Percentiles rank a stretch among this genome's conserved stretches.
Conservation (phyloP, 2,329 filamentous ascomycete species). For the Aspergillus hiratsukae region DNA sequence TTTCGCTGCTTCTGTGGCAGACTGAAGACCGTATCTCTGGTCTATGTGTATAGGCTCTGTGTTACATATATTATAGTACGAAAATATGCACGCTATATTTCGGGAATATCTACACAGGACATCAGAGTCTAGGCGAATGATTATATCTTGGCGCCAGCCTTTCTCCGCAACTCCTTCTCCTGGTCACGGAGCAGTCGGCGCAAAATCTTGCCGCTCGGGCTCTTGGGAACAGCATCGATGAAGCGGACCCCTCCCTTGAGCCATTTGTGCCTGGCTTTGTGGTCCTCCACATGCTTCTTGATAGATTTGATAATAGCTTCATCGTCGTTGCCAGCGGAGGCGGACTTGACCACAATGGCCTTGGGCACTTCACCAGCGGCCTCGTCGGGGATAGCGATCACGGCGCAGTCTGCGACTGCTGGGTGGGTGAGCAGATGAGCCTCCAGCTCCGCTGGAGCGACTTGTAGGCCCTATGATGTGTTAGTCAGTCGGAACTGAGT, state of each 20-base stretch:
- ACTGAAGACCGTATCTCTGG: not conserved
- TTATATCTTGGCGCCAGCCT: slow-evolving; percentile 63
- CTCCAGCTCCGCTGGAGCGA: slow-evolving; percentile 78
- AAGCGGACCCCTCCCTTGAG: slow-evolving; percentile 57
- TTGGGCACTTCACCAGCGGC: slow-evolving; percentile 60
- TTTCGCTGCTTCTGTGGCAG: not conserved
- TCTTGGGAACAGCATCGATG: slow-evolving; percentile 56
- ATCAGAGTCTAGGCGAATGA: not conserved
- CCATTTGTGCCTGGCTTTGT: slow-evolving; percentile 61
- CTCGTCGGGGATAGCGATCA: slow-evolving; percentile 68
- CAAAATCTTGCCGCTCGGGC: slow-evolving; percentile 60
- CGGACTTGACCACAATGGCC: slow-evolving; percentile 59
- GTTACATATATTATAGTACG: not conserved
- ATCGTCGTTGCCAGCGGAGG: slow-evolving; percentile 51
- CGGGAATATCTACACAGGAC: not conserved
- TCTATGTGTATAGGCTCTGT: too few species aligned
- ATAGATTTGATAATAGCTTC: slow-evolving; percentile 49
- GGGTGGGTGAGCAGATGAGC: slow-evolving; percentile 72
- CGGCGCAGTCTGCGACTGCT: slow-evolving; percentile 70
- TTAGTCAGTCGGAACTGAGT: not conserved
- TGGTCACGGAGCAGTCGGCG: slow-evolving; percentile 64
- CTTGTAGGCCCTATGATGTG: slow-evolving; percentile 64
- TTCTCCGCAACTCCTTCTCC: slow-evolving; percentile 64
- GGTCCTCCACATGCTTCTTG: slow-evolving; percentile 54
- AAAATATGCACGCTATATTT: not conserved